Evolutionary conservation across 176 grass and related monocot genomes (phyloP).

Genomic region (Areca catechu): DNA sequence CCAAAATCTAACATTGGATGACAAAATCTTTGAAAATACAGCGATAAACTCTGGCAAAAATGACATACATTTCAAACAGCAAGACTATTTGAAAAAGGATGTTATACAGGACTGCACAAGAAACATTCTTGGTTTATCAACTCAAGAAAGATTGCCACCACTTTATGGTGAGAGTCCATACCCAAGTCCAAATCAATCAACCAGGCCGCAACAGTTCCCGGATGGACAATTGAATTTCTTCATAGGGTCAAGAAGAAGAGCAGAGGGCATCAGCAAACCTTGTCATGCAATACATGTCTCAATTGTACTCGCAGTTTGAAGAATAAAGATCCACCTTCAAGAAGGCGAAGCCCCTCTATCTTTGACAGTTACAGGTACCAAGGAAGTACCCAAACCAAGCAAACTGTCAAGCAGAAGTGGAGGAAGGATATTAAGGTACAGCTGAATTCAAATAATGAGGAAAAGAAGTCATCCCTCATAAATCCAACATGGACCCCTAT

Average conservation of each 20-base stretch:
- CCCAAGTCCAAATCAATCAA: conserved; percentile 10
- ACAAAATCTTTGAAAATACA: conserved; percentile 15
- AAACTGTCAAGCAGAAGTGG: conserved; percentile 23
- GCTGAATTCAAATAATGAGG: conserved; percentile 25
- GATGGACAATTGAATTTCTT: conserved; percentile 55
- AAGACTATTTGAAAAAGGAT: conserved; percentile 28
- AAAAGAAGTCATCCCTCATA: conserved; percentile 35
- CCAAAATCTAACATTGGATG: conserved; percentile 13
- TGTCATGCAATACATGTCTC: conserved; percentile 23
- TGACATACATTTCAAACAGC: conserved; percentile 19
- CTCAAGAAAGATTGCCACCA: conserved; percentile 21
- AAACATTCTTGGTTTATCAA: conserved; percentile 44
- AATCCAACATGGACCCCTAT: conserved; percentile 66
- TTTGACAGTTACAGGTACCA: conserved; percentile 57
- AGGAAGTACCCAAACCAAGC: conserved; percentile 24
- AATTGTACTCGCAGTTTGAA: conserved; percentile 22
- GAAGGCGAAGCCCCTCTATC: conserved; percentile 38
- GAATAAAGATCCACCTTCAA: conserved; percentile 27
- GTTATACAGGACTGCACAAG: conserved; percentile 20
- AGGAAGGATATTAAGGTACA: conserved; percentile 42
- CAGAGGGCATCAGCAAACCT: conserved; percentile 24
- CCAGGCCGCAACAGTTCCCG: background rate
- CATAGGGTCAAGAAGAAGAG: conserved; percentile 43
- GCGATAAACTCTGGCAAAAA: conserved; percentile 18
- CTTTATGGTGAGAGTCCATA: conserved; percentile 25